Base-by-base conservation (phyloP, 768 basidiomycete genomes). In the Hygrophorus pudorinus region DNA sequence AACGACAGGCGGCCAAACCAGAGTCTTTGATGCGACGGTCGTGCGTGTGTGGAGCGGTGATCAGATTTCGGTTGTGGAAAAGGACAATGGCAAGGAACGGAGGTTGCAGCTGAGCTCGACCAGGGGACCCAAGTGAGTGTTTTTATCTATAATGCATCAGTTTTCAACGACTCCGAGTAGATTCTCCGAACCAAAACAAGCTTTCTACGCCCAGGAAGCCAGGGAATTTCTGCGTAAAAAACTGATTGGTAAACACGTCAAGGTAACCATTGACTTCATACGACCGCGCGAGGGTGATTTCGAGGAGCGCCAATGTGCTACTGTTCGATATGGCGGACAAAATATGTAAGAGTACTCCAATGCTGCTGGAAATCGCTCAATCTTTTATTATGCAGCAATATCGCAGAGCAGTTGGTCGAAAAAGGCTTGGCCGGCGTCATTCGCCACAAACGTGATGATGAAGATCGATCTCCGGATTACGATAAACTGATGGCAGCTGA, bases 401-500 rank as follows among this genome's bases (percentile, higher is more conserved):
- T 98, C 41, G 86, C 93, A 0, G 92, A 94, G 56, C 86, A 91
- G 58, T 65, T 99, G 28, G 79, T 97, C 41, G 96, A 97, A 57
- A 91, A 90, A 56, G 94, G 96, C 38, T 66, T 94, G 24, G 89
- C 90, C 3, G 85, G 79, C 45, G 84, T 86, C 8, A 79, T 98
- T 20, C 81, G 94, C 37, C 94, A 99, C 64, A 85, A 81, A 56
- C 79, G 89, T 16, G 93, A 94, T 53, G 94, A 98, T 56, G 94
- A 98, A 61, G 87, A 93, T 54, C 78, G 93, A 38, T 93, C 93
- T n/a, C 74, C 84, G 5, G 94, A 97, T 57, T 90, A 91, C 51
- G 96, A 99, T 66, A 92, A 90, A 65, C 68, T 98, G 35, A 91
- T 97, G 75, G 79, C 82, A 21, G 96, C 92, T 6, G 94, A 99